These are phyloP conservation scores for Scheffersomyces titani DNA, from an alignment of 1,139 yeast species.

Conservation along the genomic window DNA sequence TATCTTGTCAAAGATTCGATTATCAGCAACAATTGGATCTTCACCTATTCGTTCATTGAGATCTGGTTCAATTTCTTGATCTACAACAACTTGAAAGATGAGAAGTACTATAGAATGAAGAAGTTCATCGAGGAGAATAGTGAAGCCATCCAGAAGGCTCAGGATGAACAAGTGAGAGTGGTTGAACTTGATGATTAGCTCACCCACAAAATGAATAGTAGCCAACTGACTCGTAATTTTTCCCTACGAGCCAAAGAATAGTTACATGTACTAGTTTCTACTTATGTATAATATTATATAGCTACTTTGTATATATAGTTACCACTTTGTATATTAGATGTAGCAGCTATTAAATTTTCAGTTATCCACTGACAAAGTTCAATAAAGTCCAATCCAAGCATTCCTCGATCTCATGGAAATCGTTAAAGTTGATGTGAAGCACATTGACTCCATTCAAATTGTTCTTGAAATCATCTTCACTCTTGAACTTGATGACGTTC, in stretches of 20 bases:
- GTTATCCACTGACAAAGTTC: constrained; percentile 27
- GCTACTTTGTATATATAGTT: neutral
- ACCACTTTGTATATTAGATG: neutral
- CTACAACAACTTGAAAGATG: constrained; percentile 66
- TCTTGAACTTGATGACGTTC: constrained; percentile 33
- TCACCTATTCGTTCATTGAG: constrained; percentile 64
- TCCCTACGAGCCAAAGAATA: neutral
- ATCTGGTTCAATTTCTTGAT: constrained; percentile 71
- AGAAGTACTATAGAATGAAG: constrained; percentile 46
- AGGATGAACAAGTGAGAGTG: constrained; percentile 30
- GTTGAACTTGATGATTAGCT: constrained; percentile 20
- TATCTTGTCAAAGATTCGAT: constrained; percentile 44
- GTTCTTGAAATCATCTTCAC: constrained; percentile 25
- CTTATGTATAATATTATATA: neutral
- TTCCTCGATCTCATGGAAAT: constrained; percentile 61
- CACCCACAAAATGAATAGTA: neutral
- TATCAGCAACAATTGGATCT: constrained; percentile 62
- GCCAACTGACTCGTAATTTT: neutral
- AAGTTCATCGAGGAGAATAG: constrained; percentile 37
- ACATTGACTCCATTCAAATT: constrained; percentile 40
- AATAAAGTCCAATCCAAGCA: constrained; percentile 64
- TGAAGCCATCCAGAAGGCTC: constrained; percentile 30
- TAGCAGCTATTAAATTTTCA: neutral
- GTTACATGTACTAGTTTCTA: neutral
- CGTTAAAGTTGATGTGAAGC: constrained; percentile 53